Conservation (phyloP, 148 eudicot species). For the Cornus kousa region DNA sequence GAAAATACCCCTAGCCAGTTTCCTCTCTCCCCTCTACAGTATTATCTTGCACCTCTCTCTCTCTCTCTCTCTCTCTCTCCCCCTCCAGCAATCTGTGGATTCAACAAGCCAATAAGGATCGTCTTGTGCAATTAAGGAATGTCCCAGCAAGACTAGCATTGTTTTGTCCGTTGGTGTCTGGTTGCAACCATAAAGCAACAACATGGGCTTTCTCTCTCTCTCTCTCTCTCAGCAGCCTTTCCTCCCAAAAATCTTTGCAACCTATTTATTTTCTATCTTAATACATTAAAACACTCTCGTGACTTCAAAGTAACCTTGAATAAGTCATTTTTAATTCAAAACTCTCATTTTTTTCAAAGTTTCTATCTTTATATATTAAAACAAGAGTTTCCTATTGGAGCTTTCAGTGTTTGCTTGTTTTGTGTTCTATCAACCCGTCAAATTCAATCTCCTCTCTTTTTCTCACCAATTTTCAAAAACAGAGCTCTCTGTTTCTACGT, state of each 20-base stretch:
- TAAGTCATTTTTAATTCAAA: no score
- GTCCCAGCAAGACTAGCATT: not conserved
- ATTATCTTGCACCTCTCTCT: no score
- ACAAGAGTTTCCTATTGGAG: not conserved
- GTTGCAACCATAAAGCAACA: constrained; percentile 41
- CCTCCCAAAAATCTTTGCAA: not conserved
- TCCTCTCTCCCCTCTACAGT: no score
- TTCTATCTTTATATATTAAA: no score
- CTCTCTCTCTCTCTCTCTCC: no score
- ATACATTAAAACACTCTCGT: no score
- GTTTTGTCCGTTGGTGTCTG: constrained; percentile 25
- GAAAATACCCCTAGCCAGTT: no score
- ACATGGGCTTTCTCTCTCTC: not conserved
- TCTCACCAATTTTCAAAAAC: not conserved
- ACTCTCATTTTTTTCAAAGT: no score
- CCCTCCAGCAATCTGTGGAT: no score
- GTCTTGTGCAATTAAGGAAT: not conserved
- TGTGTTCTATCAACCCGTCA: not conserved
- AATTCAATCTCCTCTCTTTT: not conserved
- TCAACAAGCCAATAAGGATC: no score
- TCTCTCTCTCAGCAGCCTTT: not conserved
- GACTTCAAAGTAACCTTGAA: no score
- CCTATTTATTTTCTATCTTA: not conserved
- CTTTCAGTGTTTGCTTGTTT: not conserved
- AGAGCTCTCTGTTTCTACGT: constrained; percentile 15